Base-by-base conservation (phyloP, 2,329 filamentous ascomycete genomes). In the Thermoascus crustaceus region DNA sequence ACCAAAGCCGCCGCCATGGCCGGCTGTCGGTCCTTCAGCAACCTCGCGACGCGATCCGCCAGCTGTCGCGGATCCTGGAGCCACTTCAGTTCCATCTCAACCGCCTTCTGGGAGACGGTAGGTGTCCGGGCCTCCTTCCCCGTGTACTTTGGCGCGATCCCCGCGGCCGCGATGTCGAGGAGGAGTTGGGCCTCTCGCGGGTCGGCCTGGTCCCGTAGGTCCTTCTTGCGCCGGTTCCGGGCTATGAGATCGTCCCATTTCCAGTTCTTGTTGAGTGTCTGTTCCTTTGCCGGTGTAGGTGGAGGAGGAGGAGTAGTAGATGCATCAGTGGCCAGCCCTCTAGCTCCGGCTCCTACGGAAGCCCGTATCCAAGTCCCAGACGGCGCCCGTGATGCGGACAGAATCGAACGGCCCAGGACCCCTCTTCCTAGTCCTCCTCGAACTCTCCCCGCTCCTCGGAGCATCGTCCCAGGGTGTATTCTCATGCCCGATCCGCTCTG, bases 61-160 rank as follows among this genome's bases (percentile, higher is more conserved):
- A 96, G 72, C 48, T 81, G 78, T 43, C 80, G 68, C 1, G 84
- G 83, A 54, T 95, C 87, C 11, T 69, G 60, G 38, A 85, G 57
- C 58, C 74, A 76, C 30, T 71, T 56, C 35, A 87, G 54, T 46
- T 86, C 77, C 49, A 69, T 73, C 23, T 66, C 65, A 30, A 73
- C 42, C 41, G 35, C 51, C 41, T 40, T 55, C 43, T 39, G 48
- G 30, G 26, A 38, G 34, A 47, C 38, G n/a, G 27, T n/a, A 22
- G 34, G 31, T 17, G 34, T 33, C 5, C 37, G 29, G 13, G 30
- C 35, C 11, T 18, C 19, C 14, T 34, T 22, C 9, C 19, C 13
- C 18, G 4, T 20, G 13, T 24, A n/a, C 14, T 34, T 34, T 5
- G 27, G 32, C 9, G 33, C 25, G 9, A 30, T 34, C 21, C 31